A percentile compares a stretch with the other conserved stretches of the same genome.
Evolutionary conservation across 2,329 filamentous ascomycete genomes (phyloP).

Genomic region (Trichoderma lentiforme): DNA sequence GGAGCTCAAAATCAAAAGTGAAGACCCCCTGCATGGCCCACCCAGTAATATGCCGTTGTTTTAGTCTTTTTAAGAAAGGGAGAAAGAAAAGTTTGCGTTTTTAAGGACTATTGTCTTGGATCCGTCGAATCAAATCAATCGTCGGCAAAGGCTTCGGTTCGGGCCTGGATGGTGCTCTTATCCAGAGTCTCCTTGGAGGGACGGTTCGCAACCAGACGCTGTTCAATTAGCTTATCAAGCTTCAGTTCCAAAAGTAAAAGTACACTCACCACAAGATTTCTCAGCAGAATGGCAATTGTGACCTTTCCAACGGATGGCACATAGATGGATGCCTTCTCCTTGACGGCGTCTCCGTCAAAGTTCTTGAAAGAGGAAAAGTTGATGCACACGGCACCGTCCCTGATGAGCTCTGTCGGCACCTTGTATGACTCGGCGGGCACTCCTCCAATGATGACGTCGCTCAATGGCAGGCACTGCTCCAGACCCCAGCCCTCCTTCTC

Average conservation of each 20-base stretch:
- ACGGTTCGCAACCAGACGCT: constrained; percentile 54
- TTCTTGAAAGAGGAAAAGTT: constrained; percentile 98
- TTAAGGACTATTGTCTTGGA: not conserved
- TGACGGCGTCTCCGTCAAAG: constrained; percentile 79
- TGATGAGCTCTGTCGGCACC: constrained; percentile 76
- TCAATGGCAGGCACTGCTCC: constrained; percentile 77
- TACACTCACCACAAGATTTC: constrained; percentile 77
- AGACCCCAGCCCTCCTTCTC: constrained; percentile 78
- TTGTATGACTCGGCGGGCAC: constrained; percentile 88
- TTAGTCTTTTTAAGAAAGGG: not conserved
- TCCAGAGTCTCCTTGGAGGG: constrained; percentile 38
- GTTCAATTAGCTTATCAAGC: constrained; percentile 24
- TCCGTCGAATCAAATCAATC: constrained; percentile 20
- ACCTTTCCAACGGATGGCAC: constrained; percentile 97
- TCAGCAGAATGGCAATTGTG: constrained; percentile 84
- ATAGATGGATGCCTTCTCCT: constrained; percentile 94
- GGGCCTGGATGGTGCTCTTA: constrained; percentile 36
- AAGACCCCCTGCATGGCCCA: not conserved
- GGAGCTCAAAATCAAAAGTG: not conserved
- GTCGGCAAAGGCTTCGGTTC: constrained; percentile 42
- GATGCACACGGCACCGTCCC: constrained; percentile 94
- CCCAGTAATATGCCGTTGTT: not conserved
- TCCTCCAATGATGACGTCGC: constrained; percentile 91
- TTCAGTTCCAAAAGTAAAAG: not conserved
- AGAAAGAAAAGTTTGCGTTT: not conserved